Conservation (phyloP, 73 alveolate genomes). For the Paramecium octaurelia region DNA sequence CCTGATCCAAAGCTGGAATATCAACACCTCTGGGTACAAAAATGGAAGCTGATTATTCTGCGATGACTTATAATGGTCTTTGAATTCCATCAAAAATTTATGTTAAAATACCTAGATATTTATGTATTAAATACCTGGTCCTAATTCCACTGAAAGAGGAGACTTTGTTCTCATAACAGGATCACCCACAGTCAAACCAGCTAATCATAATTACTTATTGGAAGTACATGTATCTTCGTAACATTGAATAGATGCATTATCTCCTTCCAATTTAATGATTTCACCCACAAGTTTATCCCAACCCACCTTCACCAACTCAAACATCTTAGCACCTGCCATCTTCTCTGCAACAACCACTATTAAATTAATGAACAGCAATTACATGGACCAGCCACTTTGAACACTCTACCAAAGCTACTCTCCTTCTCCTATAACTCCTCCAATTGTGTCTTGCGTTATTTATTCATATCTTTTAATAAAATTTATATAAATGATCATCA, state of each 20-base stretch:
- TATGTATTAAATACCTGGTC: conserved; percentile 88
- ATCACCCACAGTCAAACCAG: conserved; percentile 98
- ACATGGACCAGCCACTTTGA: conserved; percentile 68
- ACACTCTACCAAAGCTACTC: conserved; percentile 57
- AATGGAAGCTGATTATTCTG: conserved; percentile 65
- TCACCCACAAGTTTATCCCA: conserved; percentile 98
- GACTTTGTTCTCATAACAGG: conserved; percentile 97
- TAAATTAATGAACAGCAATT: not conserved
- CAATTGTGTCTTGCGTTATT: conserved; percentile 50
- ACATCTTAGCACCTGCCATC: conserved; percentile 99
- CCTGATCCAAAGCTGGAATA: conserved; percentile 89
- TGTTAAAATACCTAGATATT: conserved; percentile 78
- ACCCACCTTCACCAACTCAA: conserved; percentile 97
- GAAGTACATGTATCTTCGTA: conserved; percentile 92
- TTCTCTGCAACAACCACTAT: conserved; percentile 96
- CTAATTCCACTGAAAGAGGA: conserved; percentile 97
- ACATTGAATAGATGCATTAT: conserved; percentile 98
- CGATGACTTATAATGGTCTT: conserved; percentile 62
- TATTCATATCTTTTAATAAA: conserved; percentile 14
- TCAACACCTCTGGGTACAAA: conserved; percentile 98
- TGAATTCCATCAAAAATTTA: conserved; percentile 87
- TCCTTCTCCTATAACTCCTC: conserved; percentile 60
- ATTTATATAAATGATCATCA: not conserved
- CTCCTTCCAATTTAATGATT: conserved; percentile 97
- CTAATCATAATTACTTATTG: conserved; percentile 49